Base-by-base conservation (phyloP, 768 basidiomycete species). In the Mycena pura region DNA sequence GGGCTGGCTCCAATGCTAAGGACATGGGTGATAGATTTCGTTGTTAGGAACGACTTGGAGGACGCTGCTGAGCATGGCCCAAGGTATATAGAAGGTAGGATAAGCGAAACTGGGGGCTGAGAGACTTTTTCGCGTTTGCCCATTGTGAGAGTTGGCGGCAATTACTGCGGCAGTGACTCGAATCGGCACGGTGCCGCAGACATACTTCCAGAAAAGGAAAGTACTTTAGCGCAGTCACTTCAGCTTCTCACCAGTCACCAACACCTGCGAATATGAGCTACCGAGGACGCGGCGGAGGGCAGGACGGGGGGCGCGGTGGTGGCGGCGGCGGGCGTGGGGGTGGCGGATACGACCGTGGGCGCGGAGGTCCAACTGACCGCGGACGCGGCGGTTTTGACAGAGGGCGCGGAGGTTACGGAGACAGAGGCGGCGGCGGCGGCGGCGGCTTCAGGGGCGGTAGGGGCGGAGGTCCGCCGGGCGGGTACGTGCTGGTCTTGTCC, bases 21-120 rank as follows among this genome's bases (percentile, higher is more conserved):
- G 45, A 83, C 76, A 51, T 80, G 72, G 6, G 74, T 77, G 46
- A 82, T 78, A 5, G 54, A 53, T 22, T 76, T 65, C n/a, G 72
- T 27, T 17, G 62, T 60, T 28, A 82, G 68, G 60, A 81, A 80
- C 13, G 65, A 21, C 2, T 64, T 46, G 3, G 75, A 75, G 1
- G 79, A 75, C 4, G 78, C 78, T 9, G 79, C 66, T 10, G 80
- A 76, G 53, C 75, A 68, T 15, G 80, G 80, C 1, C 80, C 80
- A 8, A 82, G 76, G 63, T 41, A 53, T 22, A 53, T 53, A 4
- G 39, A 41, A 10, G 51, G 51, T 2, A 25, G 13, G 5, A 53
- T n/a, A 29, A 53, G 28, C 9, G 39, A 53, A 21, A 40, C 40
- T 8, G 48, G 22, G 13, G 48, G 24, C 11, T 50, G 32, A 7